phyloP scores from a whole-genome alignment of 148 eudicot species.

The Chenopodium suecicum region DNA sequence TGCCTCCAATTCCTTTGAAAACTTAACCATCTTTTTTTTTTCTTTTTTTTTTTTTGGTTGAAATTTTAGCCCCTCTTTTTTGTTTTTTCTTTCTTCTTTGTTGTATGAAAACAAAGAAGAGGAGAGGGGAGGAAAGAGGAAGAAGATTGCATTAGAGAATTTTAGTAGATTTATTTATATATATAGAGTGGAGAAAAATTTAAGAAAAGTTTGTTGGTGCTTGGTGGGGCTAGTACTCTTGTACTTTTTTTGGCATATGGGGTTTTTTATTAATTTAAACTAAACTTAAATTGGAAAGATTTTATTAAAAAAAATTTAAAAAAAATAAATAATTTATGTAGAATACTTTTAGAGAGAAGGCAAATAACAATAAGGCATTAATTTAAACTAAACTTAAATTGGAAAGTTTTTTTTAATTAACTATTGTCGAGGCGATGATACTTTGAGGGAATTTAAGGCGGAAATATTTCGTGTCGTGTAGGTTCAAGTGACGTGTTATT shows the following conservation, averaged over 20 bases:
- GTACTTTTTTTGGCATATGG: background rate
- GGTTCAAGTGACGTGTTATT: too few relatives aligned
- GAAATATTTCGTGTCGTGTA: too few relatives aligned
- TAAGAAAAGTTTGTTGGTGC: background rate
- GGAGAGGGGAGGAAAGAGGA: background rate
- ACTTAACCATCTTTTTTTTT: slow-evolving; percentile 69
- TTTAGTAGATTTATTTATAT: slow-evolving; percentile 16
- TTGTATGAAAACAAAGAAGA: slow-evolving; percentile 4
- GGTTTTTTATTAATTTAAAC: background rate
- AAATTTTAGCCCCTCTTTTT: background rate
- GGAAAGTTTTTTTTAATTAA: too few relatives aligned
- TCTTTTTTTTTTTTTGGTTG: slow-evolving; percentile 11
- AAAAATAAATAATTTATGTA: background rate
- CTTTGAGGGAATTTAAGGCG: too few relatives aligned
- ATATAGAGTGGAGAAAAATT: slow-evolving; percentile 1
- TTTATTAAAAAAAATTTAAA: too few relatives aligned
- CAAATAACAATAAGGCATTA: too few relatives aligned
- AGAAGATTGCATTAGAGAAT: background rate
- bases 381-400: too few relatives aligned
- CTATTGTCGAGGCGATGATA: too few relatives aligned
- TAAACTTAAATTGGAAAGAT: background rate
- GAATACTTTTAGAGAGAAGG: background rate
- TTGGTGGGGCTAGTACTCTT: background rate
- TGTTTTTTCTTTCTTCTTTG: background rate
- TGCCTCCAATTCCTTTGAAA: slow-evolving; percentile 91